Percentiles rank a stretch among this genome's conserved stretches.
Conservation (phyloP, 441 rosid species). For the Raphanus hybrid region DNA sequence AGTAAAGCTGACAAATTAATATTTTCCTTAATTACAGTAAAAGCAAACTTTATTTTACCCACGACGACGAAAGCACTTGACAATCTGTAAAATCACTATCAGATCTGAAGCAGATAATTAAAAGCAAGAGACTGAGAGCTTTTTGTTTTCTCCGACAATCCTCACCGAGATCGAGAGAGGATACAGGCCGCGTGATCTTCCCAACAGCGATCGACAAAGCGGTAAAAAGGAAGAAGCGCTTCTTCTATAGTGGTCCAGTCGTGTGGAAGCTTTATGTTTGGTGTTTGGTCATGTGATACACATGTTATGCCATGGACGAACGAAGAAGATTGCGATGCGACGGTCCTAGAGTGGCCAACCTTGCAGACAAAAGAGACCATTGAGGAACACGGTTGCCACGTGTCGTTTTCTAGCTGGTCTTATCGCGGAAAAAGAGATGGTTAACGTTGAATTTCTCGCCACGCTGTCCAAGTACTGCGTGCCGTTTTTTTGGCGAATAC, state of each 20-base stretch:
- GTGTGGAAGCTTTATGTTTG: conserved; percentile 13
- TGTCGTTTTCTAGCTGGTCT: conserved; percentile 33
- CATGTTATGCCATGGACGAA: conserved; percentile 26
- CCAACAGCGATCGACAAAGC: conserved; percentile 23
- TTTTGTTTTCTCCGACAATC: conserved; percentile 20
- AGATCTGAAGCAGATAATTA: conserved; percentile 23
- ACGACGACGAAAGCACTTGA: background rate
- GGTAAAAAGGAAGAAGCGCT: conserved; percentile 13
- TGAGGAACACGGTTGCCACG: conserved; percentile 40
- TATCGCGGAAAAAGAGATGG: conserved; percentile 18
- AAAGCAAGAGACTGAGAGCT: conserved; percentile 18
- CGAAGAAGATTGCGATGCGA: conserved; percentile 21
- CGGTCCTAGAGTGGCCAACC: conserved; percentile 25
- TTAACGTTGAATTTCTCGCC: conserved; percentile 33
- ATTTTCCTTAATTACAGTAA: background rate
- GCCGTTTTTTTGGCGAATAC: conserved; percentile 37
- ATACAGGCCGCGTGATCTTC: background rate
- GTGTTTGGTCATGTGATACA: conserved; percentile 30
- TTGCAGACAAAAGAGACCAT: conserved; percentile 25
- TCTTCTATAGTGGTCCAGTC: background rate
- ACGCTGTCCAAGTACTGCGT: conserved; percentile 12
- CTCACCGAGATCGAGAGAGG: conserved; percentile 24
- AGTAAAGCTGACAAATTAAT: background rate
- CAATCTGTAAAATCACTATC: conserved; percentile 28
- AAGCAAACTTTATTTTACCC: no score